Evolutionary conservation across 2,329 filamentous ascomycete species (phyloP).

Genomic region (Ustulina deusta): DNA sequence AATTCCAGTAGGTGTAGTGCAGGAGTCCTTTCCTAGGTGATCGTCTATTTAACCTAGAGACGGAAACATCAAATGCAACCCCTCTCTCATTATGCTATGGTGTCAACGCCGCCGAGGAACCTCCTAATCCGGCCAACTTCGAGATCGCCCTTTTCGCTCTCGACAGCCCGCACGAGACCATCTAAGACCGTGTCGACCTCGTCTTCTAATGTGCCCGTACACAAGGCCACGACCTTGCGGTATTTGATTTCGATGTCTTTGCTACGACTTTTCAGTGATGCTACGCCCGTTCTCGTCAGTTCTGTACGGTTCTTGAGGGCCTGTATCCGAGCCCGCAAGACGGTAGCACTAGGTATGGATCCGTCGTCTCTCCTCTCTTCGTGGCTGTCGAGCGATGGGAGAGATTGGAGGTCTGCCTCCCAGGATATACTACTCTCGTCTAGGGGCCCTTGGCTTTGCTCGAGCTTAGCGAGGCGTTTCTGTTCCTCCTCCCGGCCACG

Average conservation of each 20-base stretch:
- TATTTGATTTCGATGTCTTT: slow-evolving; percentile 90
- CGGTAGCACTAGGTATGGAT: slow-evolving; percentile 67
- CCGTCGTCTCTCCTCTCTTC: slow-evolving; percentile 52
- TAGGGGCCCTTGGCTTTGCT: slow-evolving; percentile 58
- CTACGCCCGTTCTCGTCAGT: slow-evolving; percentile 74
- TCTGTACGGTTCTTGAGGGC: slow-evolving; percentile 78
- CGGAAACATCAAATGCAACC: slow-evolving; percentile 50
- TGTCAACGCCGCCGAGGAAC: slow-evolving; percentile 83
- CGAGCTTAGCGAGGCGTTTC: slow-evolving; percentile 61
- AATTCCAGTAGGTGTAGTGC: slow-evolving; percentile 7
- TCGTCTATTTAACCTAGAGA: slow-evolving; percentile 3
- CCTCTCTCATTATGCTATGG: slow-evolving; percentile 53
- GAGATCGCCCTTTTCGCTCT: slow-evolving; percentile 83
- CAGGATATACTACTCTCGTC: slow-evolving; percentile 61
- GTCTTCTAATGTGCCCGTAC: slow-evolving; percentile 81
- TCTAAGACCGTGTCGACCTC: slow-evolving; percentile 86
- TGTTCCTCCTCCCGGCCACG: slow-evolving; percentile 79
- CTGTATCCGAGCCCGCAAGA: slow-evolving; percentile 75
- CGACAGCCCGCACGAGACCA: slow-evolving; percentile 84
- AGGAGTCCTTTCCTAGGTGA: background rate
- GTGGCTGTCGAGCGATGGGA: slow-evolving; percentile 54
- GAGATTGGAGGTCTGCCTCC: slow-evolving; percentile 65
- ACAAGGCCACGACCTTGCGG: slow-evolving; percentile 86
- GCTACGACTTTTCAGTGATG: slow-evolving; percentile 80
- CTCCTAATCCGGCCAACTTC: slow-evolving; percentile 82